These are phyloP conservation scores for Eucalyptus tenuipes DNA, from an alignment of 345 rosid species.

Conservation along the genomic window DNA sequence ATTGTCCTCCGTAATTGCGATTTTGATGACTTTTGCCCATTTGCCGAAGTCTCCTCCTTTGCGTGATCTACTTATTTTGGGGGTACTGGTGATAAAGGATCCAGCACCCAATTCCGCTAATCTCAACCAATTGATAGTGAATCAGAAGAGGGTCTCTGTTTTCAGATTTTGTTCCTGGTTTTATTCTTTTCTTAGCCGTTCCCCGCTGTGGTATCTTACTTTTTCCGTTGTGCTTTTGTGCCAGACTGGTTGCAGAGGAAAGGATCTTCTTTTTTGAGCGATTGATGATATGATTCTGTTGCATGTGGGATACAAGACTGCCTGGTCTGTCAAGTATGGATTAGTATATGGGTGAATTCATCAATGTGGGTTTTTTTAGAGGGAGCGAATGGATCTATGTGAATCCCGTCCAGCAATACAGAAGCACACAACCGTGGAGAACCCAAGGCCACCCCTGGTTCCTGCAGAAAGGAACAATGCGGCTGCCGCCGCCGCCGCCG, in stretches of 20 bases:
- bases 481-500: neutral
- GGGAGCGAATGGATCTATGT: conserved; percentile 68
- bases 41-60: conserved; percentile 11
- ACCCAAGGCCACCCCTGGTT: conserved; percentile 48
- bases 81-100: conserved; percentile 10
- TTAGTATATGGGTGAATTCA: conserved; percentile 3
- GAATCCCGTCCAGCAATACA: conserved; percentile 27
- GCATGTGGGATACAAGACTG: conserved; percentile 20
- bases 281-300: conserved; percentile 12
- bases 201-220: conserved; percentile 36
- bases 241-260: conserved; percentile 49
- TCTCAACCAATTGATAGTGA: neutral
- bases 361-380: conserved; percentile 51
- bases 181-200: conserved; percentile 14
- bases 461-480: conserved; percentile 72
- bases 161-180: neutral
- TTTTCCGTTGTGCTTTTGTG: conserved; percentile 26
- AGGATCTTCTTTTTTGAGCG: conserved; percentile 27
- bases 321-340: conserved; percentile 15
- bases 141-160: neutral
- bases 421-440: conserved; percentile 39
- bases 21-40: conserved; percentile 3
- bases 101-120: neutral
- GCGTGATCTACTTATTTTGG: conserved; percentile 28
- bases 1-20: neutral